Percentiles rank a stretch among this genome's conserved stretches.
phyloP scores from a whole-genome alignment of 495 filamentous ascomycete genomes.

The Amniculicola lignicola region DNA sequence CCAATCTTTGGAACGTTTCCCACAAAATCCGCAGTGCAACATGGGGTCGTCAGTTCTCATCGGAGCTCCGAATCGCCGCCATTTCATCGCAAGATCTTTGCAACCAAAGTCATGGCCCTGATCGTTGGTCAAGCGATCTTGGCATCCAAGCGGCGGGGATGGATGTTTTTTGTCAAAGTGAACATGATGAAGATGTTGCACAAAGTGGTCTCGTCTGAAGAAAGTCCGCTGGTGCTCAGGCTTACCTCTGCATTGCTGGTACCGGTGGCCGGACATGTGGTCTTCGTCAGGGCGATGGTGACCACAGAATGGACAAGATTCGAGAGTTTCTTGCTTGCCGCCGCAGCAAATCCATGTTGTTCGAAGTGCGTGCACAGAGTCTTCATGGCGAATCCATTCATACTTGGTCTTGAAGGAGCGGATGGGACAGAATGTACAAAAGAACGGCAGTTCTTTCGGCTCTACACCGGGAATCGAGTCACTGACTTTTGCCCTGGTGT shows the following conservation, averaged over 20 bases:
- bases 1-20: constrained; percentile 13
- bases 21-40: constrained; percentile 30
- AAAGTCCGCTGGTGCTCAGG: constrained; percentile 26
- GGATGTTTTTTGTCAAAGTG: constrained; percentile 23
- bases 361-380: constrained; percentile 26
- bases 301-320: constrained; percentile 20
- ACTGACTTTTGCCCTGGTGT: constrained; percentile 8
- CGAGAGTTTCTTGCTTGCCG: background rate
- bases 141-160: constrained; percentile 8
- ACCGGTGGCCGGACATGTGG: constrained; percentile 22
- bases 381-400: constrained; percentile 32
- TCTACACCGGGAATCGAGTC: background rate
- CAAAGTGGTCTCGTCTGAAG: constrained; percentile 29
- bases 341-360: constrained; percentile 28
- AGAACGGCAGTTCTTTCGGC: constrained; percentile 16
- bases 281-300: constrained; percentile 11
- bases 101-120: constrained; percentile 20
- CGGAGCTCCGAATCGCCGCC: constrained; percentile 14
- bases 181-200: constrained; percentile 25
- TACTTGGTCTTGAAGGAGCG: constrained; percentile 23
- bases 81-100: constrained; percentile 24
- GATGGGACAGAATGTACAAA: constrained; percentile 31
- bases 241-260: constrained; percentile 25
- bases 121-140: background rate
- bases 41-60: constrained; percentile 22